Base-by-base conservation (phyloP, 257 asterid species). In the Verbena officinalis region DNA sequence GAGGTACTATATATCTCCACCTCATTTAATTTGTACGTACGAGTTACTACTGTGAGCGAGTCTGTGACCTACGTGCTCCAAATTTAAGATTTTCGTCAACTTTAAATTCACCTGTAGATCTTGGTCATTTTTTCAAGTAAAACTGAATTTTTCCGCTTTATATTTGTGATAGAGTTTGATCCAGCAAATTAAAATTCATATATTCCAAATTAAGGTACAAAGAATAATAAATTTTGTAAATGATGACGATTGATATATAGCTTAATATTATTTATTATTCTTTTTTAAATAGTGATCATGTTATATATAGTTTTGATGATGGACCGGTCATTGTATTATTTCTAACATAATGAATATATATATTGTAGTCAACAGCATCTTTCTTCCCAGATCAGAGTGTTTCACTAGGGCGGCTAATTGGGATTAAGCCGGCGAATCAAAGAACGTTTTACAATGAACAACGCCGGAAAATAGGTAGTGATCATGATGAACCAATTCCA, bases 371-470 rank as follows among this genome's bases (percentile, higher is more conserved):
- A 34, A 81, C 85, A 0, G 80, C 73, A 30, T 88, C 96, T 9
- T 88, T 88, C 73, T 88, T 88, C 40, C 86, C 77, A 5, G 90
- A 86, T 50, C 79, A 54, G 31, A 83, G 89, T 19, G 85, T 81
- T 53, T 65, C 95, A 5, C 58, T 88, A 4, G 91, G 96, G 4
- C 73, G 78, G 60, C 80, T 88, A 7, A 83, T 88, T 2, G 96
- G 96, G 23, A 71, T 83, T 1, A 77, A 46, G 70, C 78, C 91
- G 1, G 60, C 40, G 39, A 74, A 72, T 36, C 71, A 76, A 69
- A 74, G 77, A 50, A 68, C 22, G 31, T 55, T 72, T 53, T 71
- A 46, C 30, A n/a, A 24, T 8, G 69, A 55, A 23, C 55, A 64
- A 55, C 64, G 57, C 46, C 71, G 51, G 20, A 73, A 51, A 30